These are phyloP conservation scores for Prinsepia uniflora DNA, from an alignment of 306 rosid species.

Conservation along the genomic window DNA sequence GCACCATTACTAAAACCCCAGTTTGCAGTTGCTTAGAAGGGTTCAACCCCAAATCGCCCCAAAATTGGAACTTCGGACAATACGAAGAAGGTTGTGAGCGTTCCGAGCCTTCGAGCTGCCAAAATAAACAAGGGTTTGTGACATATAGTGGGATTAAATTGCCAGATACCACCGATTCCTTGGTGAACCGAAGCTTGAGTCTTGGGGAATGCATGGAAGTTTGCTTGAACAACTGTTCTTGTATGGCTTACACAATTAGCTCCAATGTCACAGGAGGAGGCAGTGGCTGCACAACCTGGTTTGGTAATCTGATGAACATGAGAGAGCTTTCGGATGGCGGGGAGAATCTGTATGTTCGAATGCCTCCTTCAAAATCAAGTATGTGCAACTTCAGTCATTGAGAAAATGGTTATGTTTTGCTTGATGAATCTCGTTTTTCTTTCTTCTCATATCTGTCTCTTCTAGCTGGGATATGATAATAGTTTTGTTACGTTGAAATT, in stretches of 20 bases:
- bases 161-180: constrained; percentile 38
- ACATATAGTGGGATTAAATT: constrained; percentile 26
- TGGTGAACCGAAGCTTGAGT: constrained; percentile 33
- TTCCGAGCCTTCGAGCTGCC: constrained; percentile 29
- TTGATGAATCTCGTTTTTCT: not conserved
- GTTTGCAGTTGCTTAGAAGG: constrained; percentile 37
- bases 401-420: not conserved
- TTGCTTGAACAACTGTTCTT: constrained; percentile 53
- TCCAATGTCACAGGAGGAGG: constrained; percentile 34
- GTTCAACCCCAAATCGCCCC: constrained; percentile 29
- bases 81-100: constrained; percentile 46
- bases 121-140: constrained; percentile 25
- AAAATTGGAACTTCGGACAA: constrained; percentile 28
- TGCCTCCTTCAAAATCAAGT: constrained; percentile 32
- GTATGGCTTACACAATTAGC: constrained; percentile 44
- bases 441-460: not conserved
- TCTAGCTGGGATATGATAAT: not conserved
- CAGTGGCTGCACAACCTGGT: constrained; percentile 56
- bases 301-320: constrained; percentile 34
- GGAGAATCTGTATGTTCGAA: constrained; percentile 34
- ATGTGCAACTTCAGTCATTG: not conserved
- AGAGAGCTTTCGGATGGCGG: constrained; percentile 26
- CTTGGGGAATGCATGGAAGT: constrained; percentile 34
- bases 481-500: not conserved
- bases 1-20: constrained; percentile 7